Conservation (phyloP, 768 basidiomycete genomes). For the Hysterangium stoloniferum region DNA sequence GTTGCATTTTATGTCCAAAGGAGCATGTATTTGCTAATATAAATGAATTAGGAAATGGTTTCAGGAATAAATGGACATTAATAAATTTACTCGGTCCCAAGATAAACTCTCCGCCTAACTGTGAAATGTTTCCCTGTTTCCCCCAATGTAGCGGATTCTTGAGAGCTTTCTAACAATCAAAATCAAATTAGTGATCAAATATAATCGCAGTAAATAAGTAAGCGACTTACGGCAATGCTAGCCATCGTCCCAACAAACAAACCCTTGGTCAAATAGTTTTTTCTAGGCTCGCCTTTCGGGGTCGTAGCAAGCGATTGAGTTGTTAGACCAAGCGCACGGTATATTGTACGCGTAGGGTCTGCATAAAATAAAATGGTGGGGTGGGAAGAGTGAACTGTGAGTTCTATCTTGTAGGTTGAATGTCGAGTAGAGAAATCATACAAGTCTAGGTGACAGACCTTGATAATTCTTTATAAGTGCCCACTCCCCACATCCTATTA, state of each 20-base stretch:
- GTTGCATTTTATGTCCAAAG: constrained; percentile 51
- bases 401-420: not conserved
- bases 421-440: not conserved
- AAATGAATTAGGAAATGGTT: not conserved
- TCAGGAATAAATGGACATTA: not conserved
- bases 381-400: constrained; percentile 34
- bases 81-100: constrained; percentile 43
- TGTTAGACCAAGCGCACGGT: constrained; percentile 53
- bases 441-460: constrained; percentile 24
- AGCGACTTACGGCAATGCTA: constrained; percentile 41
- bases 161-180: constrained; percentile 28
- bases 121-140: constrained; percentile 54
- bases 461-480: constrained; percentile 40
- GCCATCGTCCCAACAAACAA: constrained; percentile 24
- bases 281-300: constrained; percentile 36
- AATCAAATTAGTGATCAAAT: not conserved
- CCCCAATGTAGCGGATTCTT: constrained; percentile 41
- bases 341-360: constrained; percentile 54
- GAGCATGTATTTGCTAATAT: constrained; percentile 35
- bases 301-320: constrained; percentile 36
- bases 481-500: constrained; percentile 59
- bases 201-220: constrained; percentile 9
- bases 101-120: constrained; percentile 58
- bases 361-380: constrained; percentile 47
- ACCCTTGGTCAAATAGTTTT: constrained; percentile 37